Evolutionary conservation across 768 basidiomycete species (phyloP).

Genomic region (Cyclocybe aegerita): DNA sequence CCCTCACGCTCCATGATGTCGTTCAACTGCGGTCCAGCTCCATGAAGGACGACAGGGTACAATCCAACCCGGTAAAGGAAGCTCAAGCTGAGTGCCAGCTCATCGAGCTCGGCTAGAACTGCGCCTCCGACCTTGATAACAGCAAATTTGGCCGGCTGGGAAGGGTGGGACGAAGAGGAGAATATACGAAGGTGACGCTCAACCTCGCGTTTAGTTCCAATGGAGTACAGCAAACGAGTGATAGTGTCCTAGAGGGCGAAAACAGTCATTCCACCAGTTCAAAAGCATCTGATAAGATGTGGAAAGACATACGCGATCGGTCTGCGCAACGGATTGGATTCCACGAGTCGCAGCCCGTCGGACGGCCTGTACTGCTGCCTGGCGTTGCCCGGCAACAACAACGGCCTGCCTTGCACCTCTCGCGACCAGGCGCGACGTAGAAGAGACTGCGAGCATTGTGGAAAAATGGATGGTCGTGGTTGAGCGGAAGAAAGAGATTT

Average conservation of each 20-base stretch:
- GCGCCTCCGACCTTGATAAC: slow-evolving; percentile 99
- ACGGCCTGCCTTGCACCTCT: slow-evolving; percentile 44
- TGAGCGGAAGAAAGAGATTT: slow-evolving; percentile 10
- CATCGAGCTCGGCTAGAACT: slow-evolving; percentile 88
- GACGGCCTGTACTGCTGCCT: slow-evolving; percentile 41
- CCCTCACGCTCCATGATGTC: slow-evolving; percentile 91
- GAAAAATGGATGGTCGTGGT: slow-evolving; percentile 13
- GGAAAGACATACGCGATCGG: slow-evolving; percentile 59
- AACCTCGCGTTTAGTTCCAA: slow-evolving; percentile 96
- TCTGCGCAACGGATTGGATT: slow-evolving; percentile 67
- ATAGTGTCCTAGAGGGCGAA: slow-evolving; percentile 79
- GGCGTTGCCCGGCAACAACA: slow-evolving; percentile 48
- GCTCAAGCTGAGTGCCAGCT: slow-evolving; percentile 91
- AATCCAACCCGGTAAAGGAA: slow-evolving; percentile 96
- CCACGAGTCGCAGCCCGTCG: slow-evolving; percentile 39
- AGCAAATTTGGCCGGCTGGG: slow-evolving; percentile 91
- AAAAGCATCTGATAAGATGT: background rate
- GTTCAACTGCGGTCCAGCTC: slow-evolving; percentile 94
- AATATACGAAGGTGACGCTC: slow-evolving; percentile 98
- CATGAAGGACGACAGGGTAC: slow-evolving; percentile 97
- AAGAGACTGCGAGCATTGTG: slow-evolving; percentile 35
- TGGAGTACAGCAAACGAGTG: slow-evolving; percentile 92
- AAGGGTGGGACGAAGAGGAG: slow-evolving; percentile 86
- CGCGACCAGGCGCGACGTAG: slow-evolving; percentile 32
- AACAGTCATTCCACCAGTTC: background rate